These are phyloP conservation scores for Ampelocalamus luodianensis DNA, from an alignment of 176 grass and related monocot genomes.

Conservation along the genomic window DNA sequence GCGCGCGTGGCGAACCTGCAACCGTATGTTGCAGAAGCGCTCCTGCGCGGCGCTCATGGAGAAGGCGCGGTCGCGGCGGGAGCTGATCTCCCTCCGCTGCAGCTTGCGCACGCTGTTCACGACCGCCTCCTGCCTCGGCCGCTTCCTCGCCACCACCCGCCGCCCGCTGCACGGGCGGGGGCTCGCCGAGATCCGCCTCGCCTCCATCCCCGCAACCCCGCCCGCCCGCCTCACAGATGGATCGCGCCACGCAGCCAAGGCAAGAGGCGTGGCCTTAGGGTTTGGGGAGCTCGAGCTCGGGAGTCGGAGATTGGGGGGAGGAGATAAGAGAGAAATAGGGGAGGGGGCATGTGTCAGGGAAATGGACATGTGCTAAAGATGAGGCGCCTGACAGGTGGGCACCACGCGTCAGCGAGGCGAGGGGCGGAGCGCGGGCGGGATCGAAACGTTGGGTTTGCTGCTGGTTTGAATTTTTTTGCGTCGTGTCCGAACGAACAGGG, in stretches of 20 bases:
- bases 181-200: constrained; percentile 75
- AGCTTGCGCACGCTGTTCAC: constrained; percentile 84
- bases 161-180: constrained; percentile 79
- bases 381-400: constrained; percentile 39
- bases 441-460: constrained; percentile 30
- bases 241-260: constrained; percentile 18
- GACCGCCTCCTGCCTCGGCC: constrained; percentile 57
- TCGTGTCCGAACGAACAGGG: constrained; percentile 28
- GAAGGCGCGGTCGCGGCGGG: constrained; percentile 67
- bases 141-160: constrained; percentile 76
- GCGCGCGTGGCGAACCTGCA: constrained; percentile 57
- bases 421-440: constrained; percentile 39
- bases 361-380: constrained; percentile 47
- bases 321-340: constrained; percentile 32
- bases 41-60: constrained; percentile 83
- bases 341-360: neutral
- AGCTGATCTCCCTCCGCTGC: constrained; percentile 88
- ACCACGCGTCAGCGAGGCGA: neutral
- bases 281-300: constrained; percentile 46
- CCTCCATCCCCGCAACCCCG: constrained; percentile 54
- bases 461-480: constrained; percentile 54
- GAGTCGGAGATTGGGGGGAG: constrained; percentile 45
- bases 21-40: constrained; percentile 83
- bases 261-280: constrained; percentile 34
- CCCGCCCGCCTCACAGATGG: neutral